Evolutionary conservation across 768 basidiomycete genomes (phyloP).

Genomic region (Exidia glandulosa): DNA sequence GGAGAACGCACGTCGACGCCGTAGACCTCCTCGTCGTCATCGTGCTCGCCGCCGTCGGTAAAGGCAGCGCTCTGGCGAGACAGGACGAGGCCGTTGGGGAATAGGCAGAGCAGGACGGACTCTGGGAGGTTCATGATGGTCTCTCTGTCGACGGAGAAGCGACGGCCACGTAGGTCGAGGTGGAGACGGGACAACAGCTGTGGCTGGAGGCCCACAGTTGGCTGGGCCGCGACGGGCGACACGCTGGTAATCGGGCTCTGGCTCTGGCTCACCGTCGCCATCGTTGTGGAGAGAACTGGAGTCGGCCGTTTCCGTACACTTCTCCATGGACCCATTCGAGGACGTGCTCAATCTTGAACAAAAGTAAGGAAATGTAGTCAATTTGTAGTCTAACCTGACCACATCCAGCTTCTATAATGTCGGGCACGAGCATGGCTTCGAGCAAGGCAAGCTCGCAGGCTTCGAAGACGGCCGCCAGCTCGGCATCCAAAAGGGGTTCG

Average conservation of each 20-base stretch:
- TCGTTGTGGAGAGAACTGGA: no score
- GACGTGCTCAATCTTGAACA: not conserved
- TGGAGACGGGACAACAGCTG: conserved; percentile 81
- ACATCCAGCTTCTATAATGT: conserved; percentile 59
- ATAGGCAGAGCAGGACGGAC: conserved; percentile 89
- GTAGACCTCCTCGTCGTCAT: conserved; percentile 87
- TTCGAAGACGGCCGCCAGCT: conserved; percentile 83
- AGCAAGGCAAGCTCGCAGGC: conserved; percentile 82
- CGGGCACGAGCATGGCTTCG: conserved; percentile 68
- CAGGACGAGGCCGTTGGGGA: conserved; percentile 92
- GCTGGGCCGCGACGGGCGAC: conserved; percentile 32
- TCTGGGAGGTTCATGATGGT: conserved; percentile 98
- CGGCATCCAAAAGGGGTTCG: conserved; percentile 83
- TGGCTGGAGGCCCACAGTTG: conserved; percentile 63
- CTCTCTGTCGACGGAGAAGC: conserved; percentile 93
- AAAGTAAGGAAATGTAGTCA: not conserved
- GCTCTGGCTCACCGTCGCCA: not conserved
- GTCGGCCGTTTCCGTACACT: no score
- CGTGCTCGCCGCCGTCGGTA: conserved; percentile 62
- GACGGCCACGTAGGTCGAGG: conserved; percentile 82
- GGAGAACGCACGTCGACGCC: conserved; percentile 77
- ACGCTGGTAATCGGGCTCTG: conserved; percentile 38
- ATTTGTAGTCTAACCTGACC: not conserved
- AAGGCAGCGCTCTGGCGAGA: conserved; percentile 74
- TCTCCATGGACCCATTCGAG: not conserved